Base-by-base conservation (phyloP, 2,329 filamentous ascomycete species). In the Arthroderma uncinatum region DNA sequence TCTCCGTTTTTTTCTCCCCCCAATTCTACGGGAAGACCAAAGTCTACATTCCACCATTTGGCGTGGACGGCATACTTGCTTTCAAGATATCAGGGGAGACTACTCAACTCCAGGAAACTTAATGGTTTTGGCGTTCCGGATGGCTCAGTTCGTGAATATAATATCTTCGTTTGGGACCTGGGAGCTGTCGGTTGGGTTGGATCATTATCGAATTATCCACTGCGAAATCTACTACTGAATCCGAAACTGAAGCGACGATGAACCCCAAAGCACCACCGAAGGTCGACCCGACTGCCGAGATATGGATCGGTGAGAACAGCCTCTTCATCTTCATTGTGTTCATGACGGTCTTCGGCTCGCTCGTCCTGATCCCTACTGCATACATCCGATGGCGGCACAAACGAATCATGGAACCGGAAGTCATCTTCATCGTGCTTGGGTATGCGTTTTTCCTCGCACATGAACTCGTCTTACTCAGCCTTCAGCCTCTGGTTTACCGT, bases 361-460 rank as follows among this genome's bases (percentile, higher is more conserved):
- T 57, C 1, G 34, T 57, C 7, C 37, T 57, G 10, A 48, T 57
- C 8, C 56, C 56, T 10, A 57, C 56, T 9, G 56, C 50, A n/a
- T 57, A 57, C n/a, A 42, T 57, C 30, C 56, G 56, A 54, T 57
- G 56, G 56, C 53, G 36, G 25, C 56, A 57, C 16, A 23, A 33
- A 28, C 48, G 56, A 6, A 37, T 57, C 7, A 54, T 21, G 39
- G 56, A 57, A n/a, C n/a, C 40, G 1, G 56, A 57, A 36, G 50
- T 54, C 9, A 39, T 54, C 37, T 54, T 54, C 21, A 57, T 57
- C 21, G 30, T 57, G n/a, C 37, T 39, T 10, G 56, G 48, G 34
- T 57, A 57, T 44, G 10, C 37, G 9, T 39, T 54, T 30, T 57
- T 48, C 50, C 56, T 57, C 16, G 50, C 50, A 48, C 30, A 54